phyloP scores from a whole-genome alignment of 768 basidiomycete genomes.

The Rhodosporidiobolus odoratus region DNA sequence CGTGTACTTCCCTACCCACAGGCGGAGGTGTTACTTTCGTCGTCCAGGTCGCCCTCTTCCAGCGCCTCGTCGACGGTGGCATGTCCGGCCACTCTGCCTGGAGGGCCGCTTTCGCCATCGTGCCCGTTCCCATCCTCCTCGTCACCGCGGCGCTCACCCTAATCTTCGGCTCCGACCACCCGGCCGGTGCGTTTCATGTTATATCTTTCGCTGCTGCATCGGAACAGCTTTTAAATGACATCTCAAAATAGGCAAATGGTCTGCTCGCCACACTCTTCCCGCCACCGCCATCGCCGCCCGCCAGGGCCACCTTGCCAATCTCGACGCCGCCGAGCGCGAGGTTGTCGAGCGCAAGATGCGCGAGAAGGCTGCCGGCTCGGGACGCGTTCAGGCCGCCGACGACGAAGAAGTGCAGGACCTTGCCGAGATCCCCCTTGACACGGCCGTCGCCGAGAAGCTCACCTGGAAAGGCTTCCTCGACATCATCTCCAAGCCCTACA shows the following conservation, averaged over 20 bases:
- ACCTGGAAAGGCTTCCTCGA: slow-evolving; percentile 45
- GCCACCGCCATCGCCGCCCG: slow-evolving; percentile 43
- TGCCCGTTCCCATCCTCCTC: slow-evolving; percentile 57
- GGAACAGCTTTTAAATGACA: no score
- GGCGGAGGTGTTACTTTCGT: slow-evolving; percentile 51
- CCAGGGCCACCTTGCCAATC: slow-evolving; percentile 40
- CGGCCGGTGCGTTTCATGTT: slow-evolving; percentile 46
- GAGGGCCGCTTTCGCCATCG: slow-evolving; percentile 56
- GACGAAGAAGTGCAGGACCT: slow-evolving; percentile 36
- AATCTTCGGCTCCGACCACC: slow-evolving; percentile 56
- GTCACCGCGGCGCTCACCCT: slow-evolving; percentile 50
- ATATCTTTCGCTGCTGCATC: background rate
- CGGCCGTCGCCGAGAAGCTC: slow-evolving; percentile 53
- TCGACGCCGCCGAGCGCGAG: slow-evolving; percentile 39
- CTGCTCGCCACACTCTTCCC: slow-evolving; percentile 50
- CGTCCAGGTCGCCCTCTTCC: slow-evolving; percentile 53
- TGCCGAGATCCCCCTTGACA: slow-evolving; percentile 46
- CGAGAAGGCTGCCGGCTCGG: slow-evolving; percentile 37
- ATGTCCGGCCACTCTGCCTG: slow-evolving; percentile 51
- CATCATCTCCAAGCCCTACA: slow-evolving; percentile 51
- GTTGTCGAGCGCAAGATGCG: slow-evolving; percentile 43
- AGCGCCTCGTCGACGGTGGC: slow-evolving; percentile 46
- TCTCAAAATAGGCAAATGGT: slow-evolving; percentile 53
- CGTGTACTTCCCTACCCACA: no score
- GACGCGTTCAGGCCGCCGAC: slow-evolving; percentile 35